Evolutionary conservation across 495 filamentous ascomycete genomes (phyloP), one percentile per base, ranked within the genome.

Genomic region (Lasiosphaeria hispida): DNA sequence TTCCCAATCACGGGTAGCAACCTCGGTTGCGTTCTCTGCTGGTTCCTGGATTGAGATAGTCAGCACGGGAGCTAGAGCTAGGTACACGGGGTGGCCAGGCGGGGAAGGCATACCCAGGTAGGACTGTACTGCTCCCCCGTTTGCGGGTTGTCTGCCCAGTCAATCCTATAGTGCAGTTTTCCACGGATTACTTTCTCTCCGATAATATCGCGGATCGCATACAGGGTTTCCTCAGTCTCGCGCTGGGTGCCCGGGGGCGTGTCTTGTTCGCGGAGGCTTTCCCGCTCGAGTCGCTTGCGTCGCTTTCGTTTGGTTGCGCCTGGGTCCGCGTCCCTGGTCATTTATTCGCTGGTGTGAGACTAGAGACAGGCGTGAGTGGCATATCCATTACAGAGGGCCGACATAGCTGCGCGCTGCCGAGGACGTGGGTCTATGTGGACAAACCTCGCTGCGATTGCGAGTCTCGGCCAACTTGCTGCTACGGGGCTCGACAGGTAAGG

Each of bases 141-240:
- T 11, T 50, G 42, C 49, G 76, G 72, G 49, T 70, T 62, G 38
- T 68, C 65, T 7, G 62, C 71, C 76, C 75, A 78, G 51, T 78
- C 75, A 34, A 77, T 63, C 48, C 62, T 17, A 48, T 76, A 79
- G 9, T 62, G 55, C 34, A 62, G 55, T 47, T 64, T 65, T 10
- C 72, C 67, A 14, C 51, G 55, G 23, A 60, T 48, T 7, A n/a
- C 7, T 55, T 70, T 73, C 69, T 79, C 74, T 38, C 64, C 69
- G 38, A 77, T 48, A 13, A 79, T 76, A 60, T 58, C 67, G 4
- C 65, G 62, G 10, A 76, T 63, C 1, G 51, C 58, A 47, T 63
- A 73, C 47, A 68, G 64, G 8, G 5, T 48, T 18, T 64, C 66
- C 1, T 58, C 47, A 11, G 43, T 13, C 11, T 59, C 30, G 15